Percentiles rank a stretch among this genome's conserved stretches.
These are phyloP conservation scores for Kalaharituber pfeilii DNA, from an alignment of 2,329 filamentous ascomycete species.

Conservation along the genomic window DNA sequence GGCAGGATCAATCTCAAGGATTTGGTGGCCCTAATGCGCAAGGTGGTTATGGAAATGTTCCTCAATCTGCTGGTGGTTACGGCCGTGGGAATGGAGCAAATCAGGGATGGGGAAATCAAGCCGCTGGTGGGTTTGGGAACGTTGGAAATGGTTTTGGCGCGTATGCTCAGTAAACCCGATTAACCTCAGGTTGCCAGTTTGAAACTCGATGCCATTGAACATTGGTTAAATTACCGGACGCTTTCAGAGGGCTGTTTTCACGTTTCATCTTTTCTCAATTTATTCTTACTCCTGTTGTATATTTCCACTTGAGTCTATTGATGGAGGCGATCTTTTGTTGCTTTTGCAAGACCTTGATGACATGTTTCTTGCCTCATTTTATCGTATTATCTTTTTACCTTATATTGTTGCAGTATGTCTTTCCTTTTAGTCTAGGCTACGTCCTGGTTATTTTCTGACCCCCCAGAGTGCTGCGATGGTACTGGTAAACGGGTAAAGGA, in stretches of 20 bases:
- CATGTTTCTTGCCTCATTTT: not conserved
- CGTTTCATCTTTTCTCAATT: not conserved
- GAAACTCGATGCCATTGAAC: not conserved
- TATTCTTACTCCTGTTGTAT: not conserved
- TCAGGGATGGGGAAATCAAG: conserved; percentile 33
- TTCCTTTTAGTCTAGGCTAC: not conserved
- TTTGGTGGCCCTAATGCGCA: conserved; percentile 46
- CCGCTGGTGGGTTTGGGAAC: conserved; percentile 40
- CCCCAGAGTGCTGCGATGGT: not conserved
- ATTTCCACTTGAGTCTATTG: not conserved
- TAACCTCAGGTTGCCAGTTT: not conserved
- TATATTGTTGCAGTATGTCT: not conserved
- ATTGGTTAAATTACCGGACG: not conserved
- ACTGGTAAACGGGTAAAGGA: not conserved
- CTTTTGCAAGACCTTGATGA: not conserved
- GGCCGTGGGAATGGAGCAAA: conserved; percentile 45
- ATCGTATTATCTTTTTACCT: not conserved
- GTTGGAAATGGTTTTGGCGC: conserved; percentile 45
- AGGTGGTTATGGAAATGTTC: conserved; percentile 46
- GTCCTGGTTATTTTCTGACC: conserved; percentile 1
- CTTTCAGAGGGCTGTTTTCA: not conserved
- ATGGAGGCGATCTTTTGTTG: not conserved
- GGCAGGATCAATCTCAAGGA: conserved; percentile 41
- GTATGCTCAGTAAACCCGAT: conserved; percentile 34
- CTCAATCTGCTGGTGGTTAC: conserved; percentile 62